Evolutionary conservation across 306 rosid species (phyloP), one percentile per base, ranked within the genome.

Genomic region (Malus asiatica): DNA sequence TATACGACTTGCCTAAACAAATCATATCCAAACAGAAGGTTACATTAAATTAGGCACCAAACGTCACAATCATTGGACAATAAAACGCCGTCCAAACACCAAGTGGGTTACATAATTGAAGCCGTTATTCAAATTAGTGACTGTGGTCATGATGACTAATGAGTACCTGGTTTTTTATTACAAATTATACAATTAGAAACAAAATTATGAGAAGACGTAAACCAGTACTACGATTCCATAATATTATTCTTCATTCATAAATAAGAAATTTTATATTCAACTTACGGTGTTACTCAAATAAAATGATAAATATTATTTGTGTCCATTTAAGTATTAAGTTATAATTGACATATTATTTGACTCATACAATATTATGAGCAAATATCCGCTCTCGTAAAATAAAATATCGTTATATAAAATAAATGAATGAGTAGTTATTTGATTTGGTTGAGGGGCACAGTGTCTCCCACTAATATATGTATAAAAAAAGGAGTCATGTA

Each of bases 31-130:
- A 60, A 58, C 63, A 58, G 9, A 13, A n/a, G 10, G 27, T 61
- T 5, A 25, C 6, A 61, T 25, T 61, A 13, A 23, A 60, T 60
- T 61, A 25, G 35, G 27, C 3, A 61, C 32, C 42, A 3, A 63
- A 16, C 44, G 16, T 63, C 68, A 29, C 4, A 63, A 16, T 30
- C 40, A 63, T 4, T 6, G n/a, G 68, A 30, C 68, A 30, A 63
- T 11, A 63, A 27, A 57, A 57, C 25, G 65, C 15, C 4, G 38
- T 61, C 35, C 14, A 25, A 4, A 52, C 11, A 16, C 68, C 68
- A 63, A 63, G 68, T 63, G 68, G 68, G 68, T 32, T 32, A 32
- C n/a, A 66, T 66, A 66, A 66, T 66, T 66, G 48, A 35, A 66
- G 48, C 29, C 29, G 70, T 10, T 35, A 35, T 66, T 66, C 70